A percentile compares a stretch with the other conserved stretches of the same genome.
These are phyloP conservation scores for Arachis stenosperma DNA, from an alignment of 306 rosid species.

Conservation along the genomic window DNA sequence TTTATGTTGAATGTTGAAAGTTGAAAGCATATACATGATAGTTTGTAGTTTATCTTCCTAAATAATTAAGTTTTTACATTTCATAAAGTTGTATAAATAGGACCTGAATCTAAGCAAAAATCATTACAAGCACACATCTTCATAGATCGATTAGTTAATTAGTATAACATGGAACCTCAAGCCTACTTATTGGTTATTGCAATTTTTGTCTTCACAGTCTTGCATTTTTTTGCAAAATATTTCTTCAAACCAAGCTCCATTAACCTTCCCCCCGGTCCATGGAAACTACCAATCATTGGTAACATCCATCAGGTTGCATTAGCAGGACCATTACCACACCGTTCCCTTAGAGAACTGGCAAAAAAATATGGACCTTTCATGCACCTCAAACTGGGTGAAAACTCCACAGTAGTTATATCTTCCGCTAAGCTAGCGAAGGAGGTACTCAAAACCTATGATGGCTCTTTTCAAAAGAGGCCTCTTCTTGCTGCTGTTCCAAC, in stretches of 20 bases:
- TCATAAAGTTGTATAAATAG: too few relatives aligned
- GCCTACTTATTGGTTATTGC: neutral
- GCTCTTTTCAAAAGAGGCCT: slow-evolving; percentile 26
- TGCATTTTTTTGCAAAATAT: slow-evolving; percentile 4
- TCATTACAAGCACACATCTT: too few relatives aligned
- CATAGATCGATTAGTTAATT: too few relatives aligned
- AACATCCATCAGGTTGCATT: slow-evolving; percentile 16
- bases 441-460: slow-evolving; percentile 27
- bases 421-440: slow-evolving; percentile 32
- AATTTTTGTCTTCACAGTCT: neutral
- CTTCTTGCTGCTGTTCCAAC: neutral
- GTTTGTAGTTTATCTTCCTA: too few relatives aligned
- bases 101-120: too few relatives aligned
- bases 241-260: neutral
- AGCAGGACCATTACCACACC: slow-evolving; percentile 21
- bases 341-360: neutral
- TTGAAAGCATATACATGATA: too few relatives aligned
- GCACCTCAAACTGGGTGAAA: slow-evolving; percentile 35
- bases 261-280: slow-evolving; percentile 26
- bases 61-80: too few relatives aligned
- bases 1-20: too few relatives aligned
- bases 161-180: slow-evolving; percentile 13
- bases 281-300: slow-evolving; percentile 23
- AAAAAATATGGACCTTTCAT: slow-evolving; percentile 1
- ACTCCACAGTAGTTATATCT: neutral